Evolutionary conservation across 2,329 filamentous ascomycete species (phyloP), one percentile per base, ranked within the genome.

Genomic region (Lasiodiplodia gonubiensis): DNA sequence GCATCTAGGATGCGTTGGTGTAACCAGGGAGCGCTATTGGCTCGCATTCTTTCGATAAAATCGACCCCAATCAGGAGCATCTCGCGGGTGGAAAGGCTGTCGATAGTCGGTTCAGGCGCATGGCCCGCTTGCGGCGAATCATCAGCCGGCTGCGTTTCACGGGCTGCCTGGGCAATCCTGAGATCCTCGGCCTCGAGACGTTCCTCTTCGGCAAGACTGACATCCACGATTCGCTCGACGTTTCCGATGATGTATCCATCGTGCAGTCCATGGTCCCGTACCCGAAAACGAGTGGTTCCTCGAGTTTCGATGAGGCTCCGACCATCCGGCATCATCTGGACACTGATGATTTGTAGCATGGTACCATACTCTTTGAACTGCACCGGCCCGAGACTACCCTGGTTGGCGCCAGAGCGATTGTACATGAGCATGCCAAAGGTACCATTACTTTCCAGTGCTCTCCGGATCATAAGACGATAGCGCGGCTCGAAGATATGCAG

Each of bases 401-500:
- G 86, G 4, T 81, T 75, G 68, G 82, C 77, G 27, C 81, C 78
- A n/a, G 79, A 78, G 54, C 83, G 81, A 71, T 90, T 91, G 70
- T 89, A 89, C 74, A 92, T 85, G 21, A 97, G 86, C 91, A 97
- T 97, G 27, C 94, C 94, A 74, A 97, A 97, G 27, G 88, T 91
- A 16, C 87, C 84, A 69, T 90, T 87, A 0, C 89, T 88, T 70
- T 93, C 90, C 64, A 96, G 82, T 0, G 88, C 90, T 42, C 93
- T 87, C 55, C 90, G 86, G 46, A 97, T 90, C 92, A 97, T 95
- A n/a, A 95, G 83, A 8, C 92, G 88, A 76, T 97, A 97, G 7
- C 92, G 86, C n/a, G 92, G 92, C 76, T 97, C 94, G 74, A 97
- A 97, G n/a, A 97, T 87, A 73, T 96, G 92, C 3, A 97, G 82